Conservation (phyloP, 2,329 filamentous ascomycete genomes). For the Fusarium sp. region DNA sequence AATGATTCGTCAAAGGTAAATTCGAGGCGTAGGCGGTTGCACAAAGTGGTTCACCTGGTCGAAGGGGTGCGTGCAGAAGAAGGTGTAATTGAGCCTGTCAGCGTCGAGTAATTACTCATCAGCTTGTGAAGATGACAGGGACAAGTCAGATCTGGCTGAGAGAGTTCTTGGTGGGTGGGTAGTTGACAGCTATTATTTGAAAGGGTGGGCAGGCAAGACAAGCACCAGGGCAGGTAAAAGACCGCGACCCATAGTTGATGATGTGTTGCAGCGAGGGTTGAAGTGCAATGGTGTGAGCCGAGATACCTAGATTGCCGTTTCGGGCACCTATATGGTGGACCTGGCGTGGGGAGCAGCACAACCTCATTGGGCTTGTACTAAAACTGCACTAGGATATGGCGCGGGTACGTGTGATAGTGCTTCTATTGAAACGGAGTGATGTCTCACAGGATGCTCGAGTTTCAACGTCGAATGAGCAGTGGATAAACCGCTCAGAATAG, state of each 20-base stretch:
- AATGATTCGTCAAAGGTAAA: slow-evolving; percentile 42
- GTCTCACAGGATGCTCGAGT: slow-evolving; percentile 16
- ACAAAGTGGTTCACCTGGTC: slow-evolving; percentile 37
- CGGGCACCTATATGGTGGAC: slow-evolving; percentile 33
- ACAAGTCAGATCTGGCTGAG: slow-evolving; percentile 34
- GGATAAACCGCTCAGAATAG: slow-evolving; percentile 14
- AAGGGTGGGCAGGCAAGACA: slow-evolving; percentile 32
- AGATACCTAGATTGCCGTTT: slow-evolving; percentile 32
- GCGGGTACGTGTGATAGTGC: slow-evolving; percentile 36
- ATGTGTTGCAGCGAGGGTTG: slow-evolving; percentile 24
- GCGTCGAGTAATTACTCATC: slow-evolving; percentile 54
- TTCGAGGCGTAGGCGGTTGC: slow-evolving; percentile 32
- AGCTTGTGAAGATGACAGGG: slow-evolving; percentile 33
- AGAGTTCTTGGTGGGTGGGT: slow-evolving; percentile 29
- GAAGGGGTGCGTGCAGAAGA: slow-evolving; percentile 41
- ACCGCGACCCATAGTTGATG: slow-evolving; percentile 21
- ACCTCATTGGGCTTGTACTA: slow-evolving; percentile 25
- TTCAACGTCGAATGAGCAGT: slow-evolving; percentile 27
- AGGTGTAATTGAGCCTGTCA: slow-evolving; percentile 50
- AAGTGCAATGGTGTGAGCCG: slow-evolving; percentile 40
- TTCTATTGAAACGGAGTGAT: slow-evolving; percentile 19
- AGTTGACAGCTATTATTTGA: slow-evolving; percentile 21
- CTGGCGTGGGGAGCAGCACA: slow-evolving; percentile 38
- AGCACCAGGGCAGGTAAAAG: slow-evolving; percentile 15
- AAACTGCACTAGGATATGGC: slow-evolving; percentile 24